phyloP scores from a whole-genome alignment of 78 protist species.

The Speleostelium caveatum region DNA sequence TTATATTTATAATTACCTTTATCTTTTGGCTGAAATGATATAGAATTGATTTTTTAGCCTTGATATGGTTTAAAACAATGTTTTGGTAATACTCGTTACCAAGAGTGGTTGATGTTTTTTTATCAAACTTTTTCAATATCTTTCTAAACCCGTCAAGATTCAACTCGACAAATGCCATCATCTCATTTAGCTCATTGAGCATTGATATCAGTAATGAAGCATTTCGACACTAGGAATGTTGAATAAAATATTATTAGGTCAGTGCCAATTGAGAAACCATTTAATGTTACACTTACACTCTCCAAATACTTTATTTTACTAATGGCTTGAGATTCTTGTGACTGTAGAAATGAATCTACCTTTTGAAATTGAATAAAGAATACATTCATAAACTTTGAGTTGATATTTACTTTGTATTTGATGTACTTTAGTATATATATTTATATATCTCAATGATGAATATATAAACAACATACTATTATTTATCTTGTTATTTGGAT shows the following conservation, averaged over 20 bases:
- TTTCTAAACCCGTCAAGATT: constrained; percentile 70
- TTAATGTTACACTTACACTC: constrained; percentile 7
- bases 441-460: neutral
- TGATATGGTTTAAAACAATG: constrained; percentile 34
- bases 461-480: constrained; percentile 3
- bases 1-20: constrained; percentile 2
- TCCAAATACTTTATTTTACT: constrained; percentile 41
- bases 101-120: constrained; percentile 47
- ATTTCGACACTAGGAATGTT: constrained; percentile 20
- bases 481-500: constrained; percentile 1
- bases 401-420: constrained; percentile 1
- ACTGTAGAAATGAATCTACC: constrained; percentile 35
- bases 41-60: constrained; percentile 31
- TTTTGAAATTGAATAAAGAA: constrained; percentile 62
- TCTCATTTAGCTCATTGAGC: constrained; percentile 29
- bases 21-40: constrained; percentile 18
- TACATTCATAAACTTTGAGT: constrained; percentile 27
- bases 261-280: neutral
- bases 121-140: constrained; percentile 63
- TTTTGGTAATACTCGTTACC: constrained; percentile 58
- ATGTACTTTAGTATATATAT: too few relatives aligned
- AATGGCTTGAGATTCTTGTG: constrained; percentile 6
- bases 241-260: neutral
- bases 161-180: constrained; percentile 16
- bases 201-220: constrained; percentile 24